phyloP scores from a whole-genome alignment of 768 basidiomycete genomes.

The Termitomyces sp. region DNA sequence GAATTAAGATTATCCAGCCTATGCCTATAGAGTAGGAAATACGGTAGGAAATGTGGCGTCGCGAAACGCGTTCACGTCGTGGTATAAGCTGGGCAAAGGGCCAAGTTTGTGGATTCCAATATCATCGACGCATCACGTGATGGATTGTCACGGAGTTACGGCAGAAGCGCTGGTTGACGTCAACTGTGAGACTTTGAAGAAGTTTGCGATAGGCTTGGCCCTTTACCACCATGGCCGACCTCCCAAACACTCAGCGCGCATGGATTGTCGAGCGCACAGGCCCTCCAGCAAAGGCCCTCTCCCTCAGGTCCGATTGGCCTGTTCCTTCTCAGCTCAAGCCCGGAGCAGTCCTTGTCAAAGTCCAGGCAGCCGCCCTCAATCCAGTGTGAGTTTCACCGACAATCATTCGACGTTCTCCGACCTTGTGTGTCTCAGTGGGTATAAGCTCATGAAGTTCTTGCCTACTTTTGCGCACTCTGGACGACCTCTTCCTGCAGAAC shows the following conservation, averaged over 20 bases:
- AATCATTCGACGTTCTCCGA: background rate
- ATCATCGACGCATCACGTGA: conserved; percentile 11
- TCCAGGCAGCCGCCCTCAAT: conserved; percentile 54
- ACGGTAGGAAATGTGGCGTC: background rate
- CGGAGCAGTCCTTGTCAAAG: conserved; percentile 30
- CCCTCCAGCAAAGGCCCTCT: conserved; percentile 26
- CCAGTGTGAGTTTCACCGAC: conserved; percentile 43
- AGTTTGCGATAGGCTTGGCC: background rate
- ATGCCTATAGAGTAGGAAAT: conserved; percentile 5
- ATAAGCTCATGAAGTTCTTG: conserved; percentile 46
- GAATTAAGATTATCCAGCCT: conserved; percentile 5
- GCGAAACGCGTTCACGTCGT: conserved; percentile 13
- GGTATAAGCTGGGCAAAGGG: conserved; percentile 40
- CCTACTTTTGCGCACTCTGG: conserved; percentile 39
- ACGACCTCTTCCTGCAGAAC: conserved; percentile 51
- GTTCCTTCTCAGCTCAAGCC: conserved; percentile 27
- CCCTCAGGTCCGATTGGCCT: conserved; percentile 29
- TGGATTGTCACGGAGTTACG: background rate
- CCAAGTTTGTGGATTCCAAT: conserved; percentile 21
- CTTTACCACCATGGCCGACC: conserved; percentile 6
- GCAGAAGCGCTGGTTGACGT: conserved; percentile 5
- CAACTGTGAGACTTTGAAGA: background rate
- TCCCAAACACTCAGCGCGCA: conserved; percentile 32
- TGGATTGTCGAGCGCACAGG: conserved; percentile 33
- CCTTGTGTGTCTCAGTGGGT: conserved; percentile 39